Conservation (phyloP, 78 protist species). For the Corallochytrium limacisporum region DNA sequence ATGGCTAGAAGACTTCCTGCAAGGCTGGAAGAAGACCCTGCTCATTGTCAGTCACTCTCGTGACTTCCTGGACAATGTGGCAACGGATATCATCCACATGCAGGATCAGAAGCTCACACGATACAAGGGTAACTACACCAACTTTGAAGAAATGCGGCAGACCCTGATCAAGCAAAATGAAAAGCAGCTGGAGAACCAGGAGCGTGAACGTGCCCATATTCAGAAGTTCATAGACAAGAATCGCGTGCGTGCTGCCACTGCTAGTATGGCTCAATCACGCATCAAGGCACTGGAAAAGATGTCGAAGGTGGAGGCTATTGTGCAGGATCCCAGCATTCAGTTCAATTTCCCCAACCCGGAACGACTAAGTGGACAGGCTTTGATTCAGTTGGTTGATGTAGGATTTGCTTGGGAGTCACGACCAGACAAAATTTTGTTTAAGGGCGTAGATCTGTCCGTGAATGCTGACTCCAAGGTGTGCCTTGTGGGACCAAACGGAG, state of each 20-base stretch:
- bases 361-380: too few species aligned
- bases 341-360: slow-evolving; percentile 9
- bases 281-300: neutral
- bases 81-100: slow-evolving; percentile 52
- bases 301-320: neutral
- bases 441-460: too few species aligned
- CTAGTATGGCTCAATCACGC: neutral
- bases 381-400: too few species aligned
- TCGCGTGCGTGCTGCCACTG: neutral
- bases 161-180: slow-evolving; percentile 1
- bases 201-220: slow-evolving; percentile 14
- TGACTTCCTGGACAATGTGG: slow-evolving; percentile 48
- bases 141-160: neutral
- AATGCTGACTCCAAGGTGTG: slow-evolving; percentile 7
- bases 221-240: neutral
- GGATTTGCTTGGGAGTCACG: too few species aligned
- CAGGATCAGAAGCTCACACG: slow-evolving; percentile 39
- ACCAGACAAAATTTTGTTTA: too few species aligned
- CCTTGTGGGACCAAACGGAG: slow-evolving; percentile 86
- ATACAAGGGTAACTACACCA: slow-evolving; percentile 54
- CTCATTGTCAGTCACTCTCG: slow-evolving; percentile 81
- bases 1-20: slow-evolving; percentile 72
- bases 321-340: neutral
- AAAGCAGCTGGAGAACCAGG: slow-evolving; percentile 6
- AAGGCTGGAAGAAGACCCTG: slow-evolving; percentile 45